Conservation (phyloP, 352 stramenopile species). For the Phytophthora nicotianae region DNA sequence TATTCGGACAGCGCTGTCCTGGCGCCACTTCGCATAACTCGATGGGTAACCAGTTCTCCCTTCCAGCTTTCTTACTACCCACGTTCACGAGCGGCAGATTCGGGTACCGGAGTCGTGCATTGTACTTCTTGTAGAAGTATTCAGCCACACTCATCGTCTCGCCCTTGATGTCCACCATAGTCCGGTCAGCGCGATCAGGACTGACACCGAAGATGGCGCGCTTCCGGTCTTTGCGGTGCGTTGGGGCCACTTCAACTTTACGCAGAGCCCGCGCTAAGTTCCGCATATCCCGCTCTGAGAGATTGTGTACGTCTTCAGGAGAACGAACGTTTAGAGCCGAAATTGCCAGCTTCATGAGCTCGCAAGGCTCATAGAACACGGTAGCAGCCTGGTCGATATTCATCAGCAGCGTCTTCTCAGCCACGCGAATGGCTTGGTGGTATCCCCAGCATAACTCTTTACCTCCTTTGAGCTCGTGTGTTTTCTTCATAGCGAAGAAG, state of each 20-base stretch:
- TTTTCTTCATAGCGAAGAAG: conserved; percentile 64
- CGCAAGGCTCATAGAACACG: conserved; percentile 60
- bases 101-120: conserved; percentile 52
- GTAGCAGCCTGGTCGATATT: conserved; percentile 76
- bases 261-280: conserved; percentile 39
- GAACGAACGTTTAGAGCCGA: conserved; percentile 40
- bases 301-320: conserved; percentile 28
- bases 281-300: conserved; percentile 43
- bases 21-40: conserved; percentile 76
- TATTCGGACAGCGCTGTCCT: conserved; percentile 69
- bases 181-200: conserved; percentile 36
- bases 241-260: conserved; percentile 57
- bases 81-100: conserved; percentile 76
- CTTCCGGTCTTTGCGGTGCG: conserved; percentile 60
- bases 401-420: conserved; percentile 56
- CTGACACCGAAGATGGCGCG: conserved; percentile 57
- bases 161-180: conserved; percentile 63
- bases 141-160: conserved; percentile 48
- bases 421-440: conserved; percentile 66
- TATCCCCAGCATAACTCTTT: conserved; percentile 78
- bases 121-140: conserved; percentile 66
- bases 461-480: conserved; percentile 52
- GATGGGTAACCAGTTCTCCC: conserved; percentile 73
- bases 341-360: conserved; percentile 55
- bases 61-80: conserved; percentile 46